Evolutionary conservation across 768 basidiomycete genomes (phyloP).

Genomic region (Russula abietina): DNA sequence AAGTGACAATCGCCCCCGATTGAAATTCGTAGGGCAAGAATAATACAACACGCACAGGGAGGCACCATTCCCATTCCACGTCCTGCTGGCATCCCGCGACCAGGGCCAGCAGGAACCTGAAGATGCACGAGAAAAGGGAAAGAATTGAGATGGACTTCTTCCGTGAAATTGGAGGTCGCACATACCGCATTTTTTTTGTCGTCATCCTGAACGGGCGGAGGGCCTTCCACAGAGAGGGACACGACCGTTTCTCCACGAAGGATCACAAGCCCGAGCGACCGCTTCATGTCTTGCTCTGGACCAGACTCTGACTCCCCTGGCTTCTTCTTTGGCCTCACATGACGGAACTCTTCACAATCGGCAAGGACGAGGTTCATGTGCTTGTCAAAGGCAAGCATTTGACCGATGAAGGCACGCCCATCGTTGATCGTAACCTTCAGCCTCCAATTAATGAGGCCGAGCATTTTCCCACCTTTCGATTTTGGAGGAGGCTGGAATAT

Average conservation of each 20-base stretch:
- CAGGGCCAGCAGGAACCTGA: slow-evolving; percentile 83
- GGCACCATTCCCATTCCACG: slow-evolving; percentile 97
- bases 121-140: slow-evolving; percentile 26
- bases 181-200: slow-evolving; percentile 79
- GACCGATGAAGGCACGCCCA: slow-evolving; percentile 89
- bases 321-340: slow-evolving; percentile 90
- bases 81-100: slow-evolving; percentile 92
- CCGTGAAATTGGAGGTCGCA: slow-evolving; percentile 10
- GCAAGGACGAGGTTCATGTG: slow-evolving; percentile 99
- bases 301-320: slow-evolving; percentile 64
- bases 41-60: slow-evolving; percentile 48
- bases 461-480: slow-evolving; percentile 98
- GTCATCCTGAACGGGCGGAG: slow-evolving; percentile 85
- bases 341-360: slow-evolving; percentile 96
- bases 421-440: slow-evolving; percentile 97
- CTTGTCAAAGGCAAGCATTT: slow-evolving; percentile 99
- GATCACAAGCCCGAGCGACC: slow-evolving; percentile 93
- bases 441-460: slow-evolving; percentile 94
- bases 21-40: slow-evolving; percentile 9
- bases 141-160: slow-evolving; percentile 11
- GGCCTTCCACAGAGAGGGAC: slow-evolving; percentile 90
- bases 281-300: slow-evolving; percentile 89
- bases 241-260: slow-evolving; percentile 95
- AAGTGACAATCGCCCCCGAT: slow-evolving; percentile 23
- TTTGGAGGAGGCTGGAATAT: slow-evolving; percentile 78